Conservation (phyloP, 352 stramenopile genomes). For the Phytophthora idaei region DNA sequence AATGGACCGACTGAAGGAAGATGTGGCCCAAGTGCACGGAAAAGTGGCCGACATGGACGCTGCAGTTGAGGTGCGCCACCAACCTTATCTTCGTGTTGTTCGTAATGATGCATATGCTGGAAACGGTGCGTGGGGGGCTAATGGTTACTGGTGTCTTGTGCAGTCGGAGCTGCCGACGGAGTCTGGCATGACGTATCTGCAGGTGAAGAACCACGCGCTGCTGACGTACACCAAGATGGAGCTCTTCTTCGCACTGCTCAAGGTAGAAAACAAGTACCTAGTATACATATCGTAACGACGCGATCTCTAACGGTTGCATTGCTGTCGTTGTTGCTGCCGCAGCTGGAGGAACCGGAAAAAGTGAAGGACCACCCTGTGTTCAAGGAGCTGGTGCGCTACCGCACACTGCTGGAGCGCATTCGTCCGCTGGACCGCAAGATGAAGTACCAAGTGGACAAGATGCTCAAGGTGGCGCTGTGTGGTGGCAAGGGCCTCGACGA, state of each 20-base stretch:
- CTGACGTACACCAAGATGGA: conserved; percentile 89
- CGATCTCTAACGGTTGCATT: background rate
- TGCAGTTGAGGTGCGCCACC: conserved; percentile 46
- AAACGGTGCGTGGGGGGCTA: background rate
- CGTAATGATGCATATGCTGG: background rate
- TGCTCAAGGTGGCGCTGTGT: conserved; percentile 87
- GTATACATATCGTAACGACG: background rate
- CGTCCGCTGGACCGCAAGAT: conserved; percentile 87
- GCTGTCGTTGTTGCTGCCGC: conserved; percentile 2
- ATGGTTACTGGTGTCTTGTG: conserved; percentile 8
- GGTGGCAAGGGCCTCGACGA: conserved; percentile 76
- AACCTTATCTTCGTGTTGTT: background rate
- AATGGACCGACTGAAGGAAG: conserved; percentile 61
- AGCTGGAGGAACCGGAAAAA: conserved; percentile 73
- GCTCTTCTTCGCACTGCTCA: conserved; percentile 85
- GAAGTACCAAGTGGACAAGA: conserved; percentile 92
- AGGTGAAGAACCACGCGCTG: conserved; percentile 90
- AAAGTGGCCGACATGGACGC: conserved; percentile 56
- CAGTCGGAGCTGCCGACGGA: conserved; percentile 69
- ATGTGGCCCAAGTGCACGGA: conserved; percentile 56
- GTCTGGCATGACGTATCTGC: conserved; percentile 76
- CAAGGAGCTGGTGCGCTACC: conserved; percentile 85
- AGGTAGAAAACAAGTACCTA: conserved; percentile 39
- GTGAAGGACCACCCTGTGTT: conserved; percentile 84
- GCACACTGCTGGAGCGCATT: conserved; percentile 85